phyloP scores from a whole-genome alignment of 2,329 filamentous ascomycete species.

The Alternaria sp. region DNA sequence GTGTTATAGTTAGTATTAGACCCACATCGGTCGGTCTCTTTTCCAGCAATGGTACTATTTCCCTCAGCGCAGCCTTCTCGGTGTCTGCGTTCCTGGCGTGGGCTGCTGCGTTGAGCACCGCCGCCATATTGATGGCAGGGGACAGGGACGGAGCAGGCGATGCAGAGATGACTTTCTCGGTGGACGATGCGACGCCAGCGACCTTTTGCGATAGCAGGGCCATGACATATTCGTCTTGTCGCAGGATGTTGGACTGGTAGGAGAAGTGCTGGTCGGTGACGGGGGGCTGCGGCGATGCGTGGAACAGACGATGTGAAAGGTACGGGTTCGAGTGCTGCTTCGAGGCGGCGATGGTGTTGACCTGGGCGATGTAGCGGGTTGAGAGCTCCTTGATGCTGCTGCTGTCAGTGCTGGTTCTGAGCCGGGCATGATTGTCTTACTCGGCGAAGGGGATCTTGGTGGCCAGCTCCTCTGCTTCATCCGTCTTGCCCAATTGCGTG shows the following conservation, averaged over 20 bases:
- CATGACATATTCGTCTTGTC: slow-evolving; percentile 68
- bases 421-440: slow-evolving; percentile 53
- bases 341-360: slow-evolving; percentile 65
- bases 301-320: slow-evolving; percentile 67
- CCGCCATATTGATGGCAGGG: slow-evolving; percentile 61
- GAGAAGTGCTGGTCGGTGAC: slow-evolving; percentile 71
- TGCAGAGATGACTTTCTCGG: slow-evolving; percentile 56
- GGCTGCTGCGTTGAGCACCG: slow-evolving; percentile 76
- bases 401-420: slow-evolving; percentile 18
- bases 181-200: slow-evolving; percentile 65
- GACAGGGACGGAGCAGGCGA: slow-evolving; percentile 55
- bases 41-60: slow-evolving; percentile 72
- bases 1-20: slow-evolving; percentile 77
- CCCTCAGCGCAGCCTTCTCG: slow-evolving; percentile 72
- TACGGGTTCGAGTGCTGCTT: slow-evolving; percentile 67
- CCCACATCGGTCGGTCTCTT: slow-evolving; percentile 81
- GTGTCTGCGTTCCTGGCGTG: slow-evolving; percentile 65
- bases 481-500: slow-evolving; percentile 67
- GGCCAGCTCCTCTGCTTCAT: slow-evolving; percentile 69
- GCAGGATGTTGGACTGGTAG: slow-evolving; percentile 69
- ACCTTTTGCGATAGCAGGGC: slow-evolving; percentile 73
- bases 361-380: slow-evolving; percentile 69
- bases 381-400: slow-evolving; percentile 70
- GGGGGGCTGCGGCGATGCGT: slow-evolving; percentile 59
- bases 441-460: slow-evolving; percentile 65